A percentile compares a stretch with the other conserved stretches of the same genome.
Evolutionary conservation across 225 moss, liverwort and hornwort genomes (phyloP).

Genomic region (Pseudoscleropodium purum): DNA sequence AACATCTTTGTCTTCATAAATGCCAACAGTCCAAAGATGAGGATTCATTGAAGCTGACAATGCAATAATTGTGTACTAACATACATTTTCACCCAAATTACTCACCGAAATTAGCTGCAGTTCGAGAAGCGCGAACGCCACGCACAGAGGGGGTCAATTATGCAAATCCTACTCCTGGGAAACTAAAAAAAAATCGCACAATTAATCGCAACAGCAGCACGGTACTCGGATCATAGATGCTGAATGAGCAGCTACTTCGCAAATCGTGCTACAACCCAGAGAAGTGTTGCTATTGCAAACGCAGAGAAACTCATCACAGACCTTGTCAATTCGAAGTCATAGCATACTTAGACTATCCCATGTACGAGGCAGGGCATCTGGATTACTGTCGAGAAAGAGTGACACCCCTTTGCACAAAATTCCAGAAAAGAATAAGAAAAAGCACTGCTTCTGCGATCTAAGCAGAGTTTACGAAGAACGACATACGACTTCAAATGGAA

Average conservation of each 20-base stretch:
- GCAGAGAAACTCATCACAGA: background rate
- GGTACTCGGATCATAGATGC: background rate
- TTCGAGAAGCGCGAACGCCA: conserved; percentile 48
- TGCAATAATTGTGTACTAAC: background rate
- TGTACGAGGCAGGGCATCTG: background rate
- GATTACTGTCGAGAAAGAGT: background rate
- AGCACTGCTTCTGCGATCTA: background rate
- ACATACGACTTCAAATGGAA: background rate
- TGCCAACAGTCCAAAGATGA: background rate
- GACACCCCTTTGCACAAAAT: background rate
- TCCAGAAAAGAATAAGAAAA: background rate
- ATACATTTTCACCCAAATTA: conserved; percentile 20
- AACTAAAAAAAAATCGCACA: background rate
- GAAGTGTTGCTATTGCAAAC: background rate
- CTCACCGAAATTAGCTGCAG: conserved; percentile 46
- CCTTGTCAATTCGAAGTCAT: background rate
- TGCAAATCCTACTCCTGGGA: background rate
- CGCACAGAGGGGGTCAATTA: background rate
- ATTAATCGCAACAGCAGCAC: background rate
- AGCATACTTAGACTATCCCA: background rate
- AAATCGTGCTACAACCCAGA: background rate
- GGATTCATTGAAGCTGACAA: background rate
- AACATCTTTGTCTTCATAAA: background rate
- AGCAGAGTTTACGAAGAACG: background rate
- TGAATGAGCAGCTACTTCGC: background rate